Evolutionary conservation across 1,284 basidiomycete species (phyloP).

Genomic region (Pulchroboletus neoregius): DNA sequence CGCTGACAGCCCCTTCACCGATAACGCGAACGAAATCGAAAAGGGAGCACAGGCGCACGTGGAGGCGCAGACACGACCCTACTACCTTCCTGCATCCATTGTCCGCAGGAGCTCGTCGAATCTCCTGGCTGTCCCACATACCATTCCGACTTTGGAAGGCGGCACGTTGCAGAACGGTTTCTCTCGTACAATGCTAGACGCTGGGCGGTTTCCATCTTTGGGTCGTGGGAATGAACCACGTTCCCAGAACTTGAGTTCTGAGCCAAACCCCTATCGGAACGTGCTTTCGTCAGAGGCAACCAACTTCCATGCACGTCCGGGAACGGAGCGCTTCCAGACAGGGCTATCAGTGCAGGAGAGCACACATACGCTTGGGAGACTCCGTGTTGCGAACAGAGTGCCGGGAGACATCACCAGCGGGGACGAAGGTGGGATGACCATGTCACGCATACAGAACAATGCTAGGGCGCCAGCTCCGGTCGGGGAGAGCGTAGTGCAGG

Average conservation of each 20-base stretch:
- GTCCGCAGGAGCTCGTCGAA: conserved; percentile 18
- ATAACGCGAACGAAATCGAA: neutral
- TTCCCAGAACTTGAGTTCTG: no score
- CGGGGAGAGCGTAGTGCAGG: neutral
- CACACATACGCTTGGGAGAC: conserved; percentile 36
- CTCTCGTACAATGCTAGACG: neutral
- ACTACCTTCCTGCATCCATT: conserved; percentile 27
- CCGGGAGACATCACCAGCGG: conserved; percentile 42
- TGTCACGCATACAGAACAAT: conserved; percentile 1
- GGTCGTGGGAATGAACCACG: neutral
- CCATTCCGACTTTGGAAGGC: conserved; percentile 4
- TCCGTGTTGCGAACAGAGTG: conserved; percentile 41
- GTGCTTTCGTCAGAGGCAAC: neutral
- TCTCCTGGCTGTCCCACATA: conserved; percentile 14
- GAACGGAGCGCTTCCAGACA: conserved; percentile 13
- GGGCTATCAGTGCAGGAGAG: conserved; percentile 30
- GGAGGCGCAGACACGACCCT: conserved; percentile 11
- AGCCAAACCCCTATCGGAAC: neutral
- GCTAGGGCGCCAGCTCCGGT: neutral
- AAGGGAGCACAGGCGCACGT: neutral
- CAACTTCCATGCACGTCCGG: conserved; percentile 8
- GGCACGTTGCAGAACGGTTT: neutral
- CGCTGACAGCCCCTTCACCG: neutral
- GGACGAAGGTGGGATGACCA: conserved; percentile 33
- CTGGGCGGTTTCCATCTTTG: neutral